phyloP scores from a whole-genome alignment of 352 stramenopile genomes.

The Phytopythium kandeliae region DNA sequence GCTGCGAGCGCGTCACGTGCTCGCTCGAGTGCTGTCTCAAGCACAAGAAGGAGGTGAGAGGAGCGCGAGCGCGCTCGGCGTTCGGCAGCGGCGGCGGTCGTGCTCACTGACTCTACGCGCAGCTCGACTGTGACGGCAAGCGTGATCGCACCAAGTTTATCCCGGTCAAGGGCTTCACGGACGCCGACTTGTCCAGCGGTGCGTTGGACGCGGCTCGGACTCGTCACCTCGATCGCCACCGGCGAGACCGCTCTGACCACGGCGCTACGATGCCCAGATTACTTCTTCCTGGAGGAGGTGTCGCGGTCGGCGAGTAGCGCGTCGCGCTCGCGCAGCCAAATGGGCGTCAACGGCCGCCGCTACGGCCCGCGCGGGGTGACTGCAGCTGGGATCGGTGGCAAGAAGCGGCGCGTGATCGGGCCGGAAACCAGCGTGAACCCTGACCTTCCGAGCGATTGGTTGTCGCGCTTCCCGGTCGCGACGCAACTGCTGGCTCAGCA shows the following conservation, averaged over 20 bases:
- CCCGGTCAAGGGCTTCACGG: slow-evolving; percentile 58
- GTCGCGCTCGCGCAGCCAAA: slow-evolving; percentile 27
- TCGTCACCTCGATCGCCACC: background rate
- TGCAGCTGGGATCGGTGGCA: slow-evolving; percentile 4
- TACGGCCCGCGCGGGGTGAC: slow-evolving; percentile 25
- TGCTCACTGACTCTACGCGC: background rate
- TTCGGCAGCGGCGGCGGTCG: background rate
- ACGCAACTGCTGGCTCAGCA: slow-evolving; percentile 68
- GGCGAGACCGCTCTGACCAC: background rate
- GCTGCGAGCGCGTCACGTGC: slow-evolving; percentile 81
- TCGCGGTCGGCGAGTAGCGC: slow-evolving; percentile 51
- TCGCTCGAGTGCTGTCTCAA: slow-evolving; percentile 69
- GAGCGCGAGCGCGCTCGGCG: no score
- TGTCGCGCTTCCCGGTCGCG: slow-evolving; percentile 60
- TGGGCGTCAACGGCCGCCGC: slow-evolving; percentile 27
- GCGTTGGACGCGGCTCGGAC: background rate
- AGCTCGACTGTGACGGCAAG: slow-evolving; percentile 80
- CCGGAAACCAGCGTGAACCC: slow-evolving; percentile 32
- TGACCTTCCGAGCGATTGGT: slow-evolving; percentile 62
- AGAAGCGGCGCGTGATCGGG: slow-evolving; percentile 19
- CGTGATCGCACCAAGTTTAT: slow-evolving; percentile 82
- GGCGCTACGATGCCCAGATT: slow-evolving; percentile 27
- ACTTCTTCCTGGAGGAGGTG: slow-evolving; percentile 73
- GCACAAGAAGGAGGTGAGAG: slow-evolving; percentile 72
- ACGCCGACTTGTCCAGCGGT: slow-evolving; percentile 77